Conservation (phyloP, 2,329 filamentous ascomycete species). For the Akanthomyces uredinophilus region DNA sequence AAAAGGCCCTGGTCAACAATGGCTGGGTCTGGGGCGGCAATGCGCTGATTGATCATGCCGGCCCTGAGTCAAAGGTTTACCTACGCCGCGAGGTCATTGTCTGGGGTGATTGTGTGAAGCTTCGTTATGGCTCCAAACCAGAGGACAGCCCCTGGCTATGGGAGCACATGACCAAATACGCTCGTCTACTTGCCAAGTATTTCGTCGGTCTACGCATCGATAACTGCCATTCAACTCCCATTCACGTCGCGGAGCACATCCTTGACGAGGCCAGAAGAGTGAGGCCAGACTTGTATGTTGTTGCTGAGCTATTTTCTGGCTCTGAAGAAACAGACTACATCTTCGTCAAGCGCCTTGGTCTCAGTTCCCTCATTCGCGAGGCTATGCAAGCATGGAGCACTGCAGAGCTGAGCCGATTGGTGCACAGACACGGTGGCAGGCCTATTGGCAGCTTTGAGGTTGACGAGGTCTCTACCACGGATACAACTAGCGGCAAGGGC, state of each 20-base stretch:
- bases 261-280: slow-evolving; percentile 88
- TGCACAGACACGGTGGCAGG: slow-evolving; percentile 87
- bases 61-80: slow-evolving; percentile 84
- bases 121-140: slow-evolving; percentile 76
- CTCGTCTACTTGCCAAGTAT: slow-evolving; percentile 85
- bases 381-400: slow-evolving; percentile 99
- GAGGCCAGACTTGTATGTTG: slow-evolving; percentile 82
- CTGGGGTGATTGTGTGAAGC: slow-evolving; percentile 97
- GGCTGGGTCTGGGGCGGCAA: slow-evolving; percentile 99
- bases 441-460: slow-evolving; percentile 97
- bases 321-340: slow-evolving; percentile 94
- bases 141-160: slow-evolving; percentile 90
- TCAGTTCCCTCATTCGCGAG: slow-evolving; percentile 89
- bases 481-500: slow-evolving; percentile 26
- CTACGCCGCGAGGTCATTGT: slow-evolving; percentile 94
- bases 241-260: slow-evolving; percentile 91
- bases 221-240: slow-evolving; percentile 93
- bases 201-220: slow-evolving; percentile 96
- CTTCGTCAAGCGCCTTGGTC: slow-evolving; percentile 86
- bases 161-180: slow-evolving; percentile 94
- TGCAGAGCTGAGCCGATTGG: slow-evolving; percentile 82
- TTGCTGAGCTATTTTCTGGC: slow-evolving; percentile 92
- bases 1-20: slow-evolving; percentile 85
- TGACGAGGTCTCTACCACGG: slow-evolving; percentile 71
- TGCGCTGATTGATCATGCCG: slow-evolving; percentile 88